Evolutionary conservation across 441 rosid genomes (phyloP), one percentile per base, ranked within the genome.

Genomic region (Adansonia rubrostipa): DNA sequence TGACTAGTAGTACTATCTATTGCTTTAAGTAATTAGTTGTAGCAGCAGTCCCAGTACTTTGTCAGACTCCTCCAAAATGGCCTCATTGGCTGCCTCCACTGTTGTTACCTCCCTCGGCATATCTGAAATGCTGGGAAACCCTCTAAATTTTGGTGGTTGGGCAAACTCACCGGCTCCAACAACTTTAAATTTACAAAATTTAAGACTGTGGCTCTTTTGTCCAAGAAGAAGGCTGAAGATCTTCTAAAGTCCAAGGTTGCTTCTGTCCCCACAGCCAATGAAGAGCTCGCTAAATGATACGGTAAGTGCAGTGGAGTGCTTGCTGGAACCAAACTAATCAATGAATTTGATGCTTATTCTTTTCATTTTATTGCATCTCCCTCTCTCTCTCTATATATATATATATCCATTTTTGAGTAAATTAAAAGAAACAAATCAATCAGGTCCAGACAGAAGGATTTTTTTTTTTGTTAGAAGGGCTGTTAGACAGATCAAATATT

Each of bases 261-360:
- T 22, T 61, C 86, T 1, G 89, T 88, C 73, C 56, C 95, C 60
- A 84, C 90, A 0, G 66, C 80, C 17, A 45, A 79, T 48, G 97
- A 90, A 1, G 99, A 96, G 87, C 97, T 92, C 82, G 89, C 97
- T 89, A 96, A 96, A 97, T 92, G 98, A 97, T 93, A 96, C 19
- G 97, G 97, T 92, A 86, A 75, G 97, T 87, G 10, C 22, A 45
- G 36, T 17, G 47, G 8, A 62, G 42, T 65, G 22, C 50, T 40
- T 6, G 19, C 50, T 15, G 14, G 40, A 36, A 36, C 40, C 40
- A 36, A 36, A 36, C 5, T 36, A 36, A 36, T 36, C 0, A 9
- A 5, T 64, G 11, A 62, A 56, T 0, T 22, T 11, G 9, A 33
- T 36, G 69, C 48, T 19, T 44, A 19, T 19, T 44, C 53, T 44